A percentile compares a stretch with the other conserved stretches of the same genome.
phyloP scores from a whole-genome alignment of 2,329 filamentous ascomycete genomes.

The Simplicillium aogashimaense region DNA sequence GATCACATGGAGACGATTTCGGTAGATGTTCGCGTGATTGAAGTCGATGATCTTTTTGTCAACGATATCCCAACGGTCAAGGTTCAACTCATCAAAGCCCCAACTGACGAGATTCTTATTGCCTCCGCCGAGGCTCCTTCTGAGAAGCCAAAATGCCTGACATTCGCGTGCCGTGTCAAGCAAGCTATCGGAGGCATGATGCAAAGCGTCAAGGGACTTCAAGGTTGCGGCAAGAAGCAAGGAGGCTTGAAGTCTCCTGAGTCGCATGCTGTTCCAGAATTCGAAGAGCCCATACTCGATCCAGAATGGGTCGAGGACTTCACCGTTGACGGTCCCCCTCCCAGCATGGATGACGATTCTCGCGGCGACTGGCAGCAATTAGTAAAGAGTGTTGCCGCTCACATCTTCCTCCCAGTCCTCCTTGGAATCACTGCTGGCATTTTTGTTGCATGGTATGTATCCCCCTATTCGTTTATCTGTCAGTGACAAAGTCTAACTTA shows the following conservation, averaged over 20 bases:
- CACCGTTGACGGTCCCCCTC: not conserved
- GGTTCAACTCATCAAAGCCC: constrained; percentile 52
- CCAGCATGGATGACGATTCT: not conserved
- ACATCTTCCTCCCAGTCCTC: constrained; percentile 57
- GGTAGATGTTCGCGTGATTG: constrained; percentile 48
- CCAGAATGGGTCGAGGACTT: constrained; percentile 3
- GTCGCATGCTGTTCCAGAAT: not conserved
- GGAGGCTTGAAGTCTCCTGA: not conserved
- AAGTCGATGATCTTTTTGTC: constrained; percentile 47
- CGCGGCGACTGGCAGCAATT: constrained; percentile 19
- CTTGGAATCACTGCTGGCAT: constrained; percentile 62
- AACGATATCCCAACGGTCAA: constrained; percentile 44
- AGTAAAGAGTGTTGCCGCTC: constrained; percentile 45
- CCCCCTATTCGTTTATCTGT: not conserved
- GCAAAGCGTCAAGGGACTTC: constrained; percentile 14
- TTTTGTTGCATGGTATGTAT: constrained; percentile 50
- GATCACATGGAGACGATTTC: constrained; percentile 41
- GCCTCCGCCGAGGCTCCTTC: constrained; percentile 27
- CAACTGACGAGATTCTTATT: constrained; percentile 44
- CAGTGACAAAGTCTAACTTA: constrained; percentile 15
- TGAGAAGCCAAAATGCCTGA: constrained; percentile 23
- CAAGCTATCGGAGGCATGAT: constrained; percentile 20
- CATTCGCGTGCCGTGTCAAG: constrained; percentile 36
- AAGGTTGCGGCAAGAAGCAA: constrained; percentile 10
- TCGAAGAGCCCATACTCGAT: not conserved